Conservation (phyloP, 257 asterid species). For the Scutellaria baicalensis region DNA sequence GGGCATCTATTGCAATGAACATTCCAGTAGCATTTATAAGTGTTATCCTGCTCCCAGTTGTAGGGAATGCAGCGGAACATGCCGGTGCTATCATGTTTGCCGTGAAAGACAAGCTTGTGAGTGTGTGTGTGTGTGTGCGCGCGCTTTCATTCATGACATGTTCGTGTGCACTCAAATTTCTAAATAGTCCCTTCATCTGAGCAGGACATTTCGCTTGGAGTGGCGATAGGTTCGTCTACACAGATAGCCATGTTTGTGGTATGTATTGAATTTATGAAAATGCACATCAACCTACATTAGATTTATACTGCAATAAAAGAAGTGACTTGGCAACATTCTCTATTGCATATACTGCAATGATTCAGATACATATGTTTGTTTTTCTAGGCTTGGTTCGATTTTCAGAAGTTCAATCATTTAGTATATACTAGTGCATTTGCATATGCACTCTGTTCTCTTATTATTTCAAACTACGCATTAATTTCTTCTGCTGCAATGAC, state of each 20-base stretch:
- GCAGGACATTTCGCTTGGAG: conserved; percentile 77
- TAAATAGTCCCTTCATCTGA: conserved; percentile 8
- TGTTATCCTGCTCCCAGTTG: conserved; percentile 76
- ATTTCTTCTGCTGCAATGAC: background rate
- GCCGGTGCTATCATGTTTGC: conserved; percentile 91
- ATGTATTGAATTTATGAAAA: conserved; percentile 8
- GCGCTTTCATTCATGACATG: background rate
- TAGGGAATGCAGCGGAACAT: conserved; percentile 89
- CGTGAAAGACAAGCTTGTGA: conserved; percentile 77
- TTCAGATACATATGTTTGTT: background rate
- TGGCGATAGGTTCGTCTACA: conserved; percentile 83
- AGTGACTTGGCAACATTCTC: background rate
- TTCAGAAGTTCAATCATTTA: background rate
- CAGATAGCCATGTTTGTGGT: conserved; percentile 90
- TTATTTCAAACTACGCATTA: background rate
- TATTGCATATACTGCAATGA: too few species aligned
- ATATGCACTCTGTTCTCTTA: background rate
- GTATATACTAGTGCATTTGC: background rate
- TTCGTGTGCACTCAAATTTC: background rate
- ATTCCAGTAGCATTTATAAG: conserved; percentile 81
- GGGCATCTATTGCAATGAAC: conserved; percentile 69
- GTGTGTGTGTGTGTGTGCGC: conserved; percentile 20
- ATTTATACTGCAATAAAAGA: too few species aligned
- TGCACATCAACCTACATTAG: background rate
- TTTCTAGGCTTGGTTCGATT: background rate